These are phyloP conservation scores for Chrysoporthe cubensis DNA, from an alignment of 2,329 filamentous ascomycete genomes.

Conservation along the genomic window DNA sequence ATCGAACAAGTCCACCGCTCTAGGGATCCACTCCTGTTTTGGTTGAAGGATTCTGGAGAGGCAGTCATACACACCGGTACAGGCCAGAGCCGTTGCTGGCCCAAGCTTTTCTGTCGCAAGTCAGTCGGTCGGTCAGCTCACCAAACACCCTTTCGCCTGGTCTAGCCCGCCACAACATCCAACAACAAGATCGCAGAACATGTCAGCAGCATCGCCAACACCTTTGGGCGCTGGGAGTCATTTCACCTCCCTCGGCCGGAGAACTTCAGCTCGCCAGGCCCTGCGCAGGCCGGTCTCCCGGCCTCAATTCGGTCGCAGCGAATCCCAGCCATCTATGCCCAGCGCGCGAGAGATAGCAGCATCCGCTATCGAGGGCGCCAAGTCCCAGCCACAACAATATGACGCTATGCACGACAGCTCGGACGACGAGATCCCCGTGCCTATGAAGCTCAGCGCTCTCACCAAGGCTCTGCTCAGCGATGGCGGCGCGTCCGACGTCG, in stretches of 20 bases:
- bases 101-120: slow-evolving; percentile 10
- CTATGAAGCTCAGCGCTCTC: slow-evolving; percentile 91
- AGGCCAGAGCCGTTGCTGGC: slow-evolving; percentile 2
- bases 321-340: slow-evolving; percentile 46
- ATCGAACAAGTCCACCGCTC: slow-evolving; percentile 3
- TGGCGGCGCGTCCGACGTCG: slow-evolving; percentile 54
- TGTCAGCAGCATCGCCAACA: slow-evolving; percentile 60
- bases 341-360: slow-evolving; percentile 26
- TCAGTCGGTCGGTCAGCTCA: slow-evolving; percentile 1
- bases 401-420: slow-evolving; percentile 78
- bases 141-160: background rate
- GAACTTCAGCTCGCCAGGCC: slow-evolving; percentile 61
- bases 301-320: slow-evolving; percentile 48
- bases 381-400: slow-evolving; percentile 50
- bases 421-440: slow-evolving; percentile 89
- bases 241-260: slow-evolving; percentile 51
- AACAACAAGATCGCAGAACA: slow-evolving; percentile 35
- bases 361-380: slow-evolving; percentile 31
- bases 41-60: slow-evolving; percentile 22
- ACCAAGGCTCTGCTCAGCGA: slow-evolving; percentile 83
- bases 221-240: slow-evolving; percentile 53
- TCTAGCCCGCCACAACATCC: background rate
- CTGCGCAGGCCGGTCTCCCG: slow-evolving; percentile 55
- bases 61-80: background rate
- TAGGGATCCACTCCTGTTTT: slow-evolving; percentile 25